These are phyloP conservation scores for Ceriops decandra DNA, from an alignment of 345 rosid genomes.

Conservation along the genomic window DNA sequence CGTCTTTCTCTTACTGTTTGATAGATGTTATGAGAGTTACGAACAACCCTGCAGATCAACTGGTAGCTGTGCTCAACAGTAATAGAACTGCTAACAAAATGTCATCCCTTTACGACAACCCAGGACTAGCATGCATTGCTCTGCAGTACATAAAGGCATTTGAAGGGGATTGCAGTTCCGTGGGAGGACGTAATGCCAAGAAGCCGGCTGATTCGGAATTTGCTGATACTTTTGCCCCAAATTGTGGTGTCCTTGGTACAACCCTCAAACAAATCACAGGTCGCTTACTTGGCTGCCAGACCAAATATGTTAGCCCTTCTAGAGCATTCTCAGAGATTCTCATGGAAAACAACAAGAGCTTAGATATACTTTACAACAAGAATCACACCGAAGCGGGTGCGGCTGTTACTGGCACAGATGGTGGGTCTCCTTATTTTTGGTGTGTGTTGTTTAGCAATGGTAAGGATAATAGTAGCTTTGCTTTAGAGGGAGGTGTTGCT, in stretches of 20 bases:
- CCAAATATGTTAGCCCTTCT: constrained; percentile 46
- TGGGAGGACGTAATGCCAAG: constrained; percentile 61
- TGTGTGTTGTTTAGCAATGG: constrained; percentile 73
- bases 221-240: constrained; percentile 60
- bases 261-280: constrained; percentile 59
- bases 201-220: constrained; percentile 58
- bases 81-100: constrained; percentile 54
- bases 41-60: constrained; percentile 62
- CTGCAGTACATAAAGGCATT: constrained; percentile 70
- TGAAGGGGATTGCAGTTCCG: constrained; percentile 52
- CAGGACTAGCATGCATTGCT: constrained; percentile 70
- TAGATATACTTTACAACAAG: constrained; percentile 46
- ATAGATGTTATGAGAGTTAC: constrained; percentile 43
- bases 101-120: constrained; percentile 47
- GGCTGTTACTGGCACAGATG: constrained; percentile 52
- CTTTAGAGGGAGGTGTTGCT: constrained; percentile 47
- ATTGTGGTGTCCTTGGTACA: constrained; percentile 48
- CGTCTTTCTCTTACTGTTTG: not conserved
- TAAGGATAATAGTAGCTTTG: constrained; percentile 50
- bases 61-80: constrained; percentile 43
- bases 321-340: constrained; percentile 57
- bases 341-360: constrained; percentile 45
- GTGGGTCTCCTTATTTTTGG: constrained; percentile 72
- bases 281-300: constrained; percentile 57
- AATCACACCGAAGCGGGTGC: constrained; percentile 77